These are phyloP conservation scores for Lolium multiflorum DNA, from an alignment of 176 grass and related monocot genomes.

Conservation along the genomic window DNA sequence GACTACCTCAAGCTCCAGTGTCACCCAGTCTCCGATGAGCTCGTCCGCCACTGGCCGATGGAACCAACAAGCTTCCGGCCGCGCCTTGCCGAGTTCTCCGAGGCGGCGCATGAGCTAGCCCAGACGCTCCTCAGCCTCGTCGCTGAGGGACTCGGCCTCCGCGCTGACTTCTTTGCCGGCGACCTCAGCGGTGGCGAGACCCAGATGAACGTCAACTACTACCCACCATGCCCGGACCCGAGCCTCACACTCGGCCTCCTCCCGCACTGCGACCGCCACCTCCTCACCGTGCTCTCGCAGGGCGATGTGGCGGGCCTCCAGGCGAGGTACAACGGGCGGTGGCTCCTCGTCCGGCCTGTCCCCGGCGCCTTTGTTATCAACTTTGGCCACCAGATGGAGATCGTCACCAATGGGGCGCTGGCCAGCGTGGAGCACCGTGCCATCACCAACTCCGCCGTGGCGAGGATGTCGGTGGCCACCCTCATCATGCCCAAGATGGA, in stretches of 20 bases:
- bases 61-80: constrained; percentile 40
- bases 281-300: constrained; percentile 45
- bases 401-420: constrained; percentile 51
- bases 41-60: constrained; percentile 29
- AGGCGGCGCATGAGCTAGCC: constrained; percentile 37
- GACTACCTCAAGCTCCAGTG: constrained; percentile 53
- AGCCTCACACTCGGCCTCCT: not conserved
- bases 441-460: constrained; percentile 19
- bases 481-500: constrained; percentile 51
- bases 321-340: constrained; percentile 27
- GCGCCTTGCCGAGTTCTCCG: constrained; percentile 40
- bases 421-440: constrained; percentile 57
- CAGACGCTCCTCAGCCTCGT: constrained; percentile 41
- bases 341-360: constrained; percentile 29
- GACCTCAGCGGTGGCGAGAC: constrained; percentile 21
- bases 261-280: constrained; percentile 10
- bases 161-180: not conserved
- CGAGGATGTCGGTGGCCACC: constrained; percentile 39
- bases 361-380: constrained; percentile 46
- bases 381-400: constrained; percentile 64
- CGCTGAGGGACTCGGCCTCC: constrained; percentile 34
- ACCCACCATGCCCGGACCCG: constrained; percentile 36
- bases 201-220: constrained; percentile 50
- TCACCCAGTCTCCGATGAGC: constrained; percentile 23
- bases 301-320: constrained; percentile 46